phyloP scores from a whole-genome alignment of 495 filamentous ascomycete genomes.

The Cryomyces minteri region DNA sequence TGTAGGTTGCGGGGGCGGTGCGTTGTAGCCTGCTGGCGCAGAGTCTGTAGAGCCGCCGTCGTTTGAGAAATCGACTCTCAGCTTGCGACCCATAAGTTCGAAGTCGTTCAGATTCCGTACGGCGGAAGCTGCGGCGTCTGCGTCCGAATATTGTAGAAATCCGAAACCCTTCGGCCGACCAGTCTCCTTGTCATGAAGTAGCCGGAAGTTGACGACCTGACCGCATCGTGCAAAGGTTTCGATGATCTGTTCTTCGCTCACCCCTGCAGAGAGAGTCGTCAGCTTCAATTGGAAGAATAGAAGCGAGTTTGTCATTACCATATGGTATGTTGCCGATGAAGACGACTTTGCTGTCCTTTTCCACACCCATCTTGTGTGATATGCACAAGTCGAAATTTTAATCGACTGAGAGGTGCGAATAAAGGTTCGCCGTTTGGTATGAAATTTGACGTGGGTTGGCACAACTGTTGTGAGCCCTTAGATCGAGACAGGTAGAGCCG shows the following conservation, averaged over 20 bases:
- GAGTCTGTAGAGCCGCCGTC: constrained; percentile 65
- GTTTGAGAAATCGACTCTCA: constrained; percentile 89
- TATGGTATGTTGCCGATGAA: constrained; percentile 27
- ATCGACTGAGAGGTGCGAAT: no score
- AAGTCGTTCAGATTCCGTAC: constrained; percentile 92
- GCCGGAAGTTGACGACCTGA: constrained; percentile 75
- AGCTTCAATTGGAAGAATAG: not conserved
- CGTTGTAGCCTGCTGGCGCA: constrained; percentile 28
- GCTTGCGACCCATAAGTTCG: constrained; percentile 87
- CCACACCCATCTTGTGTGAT: not conserved
- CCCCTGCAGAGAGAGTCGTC: constrained; percentile 29
- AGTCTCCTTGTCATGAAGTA: constrained; percentile 92
- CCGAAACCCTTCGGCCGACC: constrained; percentile 92
- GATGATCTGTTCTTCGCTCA: constrained; percentile 86
- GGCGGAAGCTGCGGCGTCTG: constrained; percentile 80
- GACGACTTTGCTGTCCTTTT: constrained; percentile 8
- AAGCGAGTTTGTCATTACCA: constrained; percentile 17
- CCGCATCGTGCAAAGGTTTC: constrained; percentile 80
- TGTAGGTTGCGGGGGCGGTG: constrained; percentile 14
- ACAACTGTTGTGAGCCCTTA: no score
- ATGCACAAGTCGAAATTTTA: no score
- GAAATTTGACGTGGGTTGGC: no score
- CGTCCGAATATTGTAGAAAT: constrained; percentile 83
- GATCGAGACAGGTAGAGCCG: no score
- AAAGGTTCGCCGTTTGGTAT: no score